Percentiles rank a stretch among this genome's conserved stretches.
phyloP scores from a whole-genome alignment of 2,329 filamentous ascomycete genomes.

The Aureobasidium sp. region DNA sequence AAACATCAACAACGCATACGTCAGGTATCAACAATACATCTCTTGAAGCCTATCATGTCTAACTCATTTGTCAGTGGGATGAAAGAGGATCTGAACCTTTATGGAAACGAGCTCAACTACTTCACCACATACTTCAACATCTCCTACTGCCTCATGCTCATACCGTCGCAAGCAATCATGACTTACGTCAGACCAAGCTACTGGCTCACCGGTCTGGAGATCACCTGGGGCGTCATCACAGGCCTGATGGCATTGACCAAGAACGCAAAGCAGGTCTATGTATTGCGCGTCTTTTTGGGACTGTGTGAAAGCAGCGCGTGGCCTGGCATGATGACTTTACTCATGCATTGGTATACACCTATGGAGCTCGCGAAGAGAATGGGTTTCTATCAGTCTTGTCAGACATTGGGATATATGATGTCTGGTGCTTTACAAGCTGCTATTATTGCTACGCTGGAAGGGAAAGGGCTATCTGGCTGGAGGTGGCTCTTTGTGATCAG shows the following conservation, averaged over 20 bases:
- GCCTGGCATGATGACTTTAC: conserved; percentile 37
- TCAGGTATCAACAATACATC: too few species aligned
- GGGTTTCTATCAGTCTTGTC: conserved; percentile 20
- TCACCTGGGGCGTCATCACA: conserved; percentile 20
- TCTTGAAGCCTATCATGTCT: too few species aligned
- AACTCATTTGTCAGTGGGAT: conserved; percentile 15
- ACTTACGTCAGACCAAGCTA: conserved; percentile 28
- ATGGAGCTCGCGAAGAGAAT: conserved; percentile 19
- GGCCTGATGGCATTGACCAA: conserved; percentile 24
- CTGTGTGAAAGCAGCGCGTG: conserved; percentile 30
- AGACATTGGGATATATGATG: conserved; percentile 20
- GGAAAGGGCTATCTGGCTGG: conserved; percentile 27
- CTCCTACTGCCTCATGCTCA: conserved; percentile 31
- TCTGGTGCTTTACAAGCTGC: conserved; percentile 20
- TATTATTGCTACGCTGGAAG: conserved; percentile 25
- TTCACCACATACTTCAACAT: conserved; percentile 34
- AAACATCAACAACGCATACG: conserved; percentile 18
- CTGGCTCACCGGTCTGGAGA: conserved; percentile 23
- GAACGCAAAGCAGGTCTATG: conserved; percentile 20
- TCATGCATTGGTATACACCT: conserved; percentile 23
- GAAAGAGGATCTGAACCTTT: conserved; percentile 21
- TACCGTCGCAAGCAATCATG: conserved; percentile 33
- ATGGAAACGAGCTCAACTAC: conserved; percentile 21
- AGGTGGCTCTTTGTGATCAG: conserved; percentile 31
- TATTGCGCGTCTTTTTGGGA: conserved; percentile 21